Evolutionary conservation across 2,329 filamentous ascomycete genomes (phyloP).

Genomic region (Colletotrichum sp.): DNA sequence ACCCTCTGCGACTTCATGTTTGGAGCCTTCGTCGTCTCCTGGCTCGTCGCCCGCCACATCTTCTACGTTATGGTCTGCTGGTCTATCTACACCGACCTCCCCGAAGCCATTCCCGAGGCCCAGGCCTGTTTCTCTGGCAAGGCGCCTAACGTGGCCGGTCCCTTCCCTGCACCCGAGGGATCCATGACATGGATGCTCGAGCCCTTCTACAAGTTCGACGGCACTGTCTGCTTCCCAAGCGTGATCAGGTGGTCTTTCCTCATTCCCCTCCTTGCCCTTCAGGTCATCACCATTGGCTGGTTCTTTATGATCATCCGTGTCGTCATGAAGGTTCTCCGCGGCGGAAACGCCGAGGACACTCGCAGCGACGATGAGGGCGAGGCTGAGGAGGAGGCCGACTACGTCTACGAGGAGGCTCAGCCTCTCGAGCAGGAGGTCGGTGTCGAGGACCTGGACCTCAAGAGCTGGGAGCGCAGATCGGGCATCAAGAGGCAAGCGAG

Average conservation of each 20-base stretch:
- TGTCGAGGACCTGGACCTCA: conserved; percentile 72
- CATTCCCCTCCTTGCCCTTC: conserved; percentile 75
- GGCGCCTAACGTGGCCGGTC: conserved; percentile 58
- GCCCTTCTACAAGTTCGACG: conserved; percentile 74
- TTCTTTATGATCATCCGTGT: conserved; percentile 88
- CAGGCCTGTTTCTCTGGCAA: conserved; percentile 72
- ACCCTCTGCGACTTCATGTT: conserved; percentile 83
- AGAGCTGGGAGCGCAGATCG: conserved; percentile 63
- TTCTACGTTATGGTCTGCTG: conserved; percentile 81
- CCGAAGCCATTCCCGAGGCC: conserved; percentile 59
- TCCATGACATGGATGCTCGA: conserved; percentile 70
- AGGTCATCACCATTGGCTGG: conserved; percentile 84
- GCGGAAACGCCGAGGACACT: conserved; percentile 80
- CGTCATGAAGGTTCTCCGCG: conserved; percentile 78
- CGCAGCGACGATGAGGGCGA: conserved; percentile 87
- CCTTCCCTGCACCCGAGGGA: conserved; percentile 53
- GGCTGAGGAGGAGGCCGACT: conserved; percentile 66
- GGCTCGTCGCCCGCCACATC: conserved; percentile 84
- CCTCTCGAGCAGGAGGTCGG: conserved; percentile 77
- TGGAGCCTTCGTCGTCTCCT: conserved; percentile 82
- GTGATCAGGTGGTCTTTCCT: conserved; percentile 80
- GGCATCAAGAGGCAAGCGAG: conserved; percentile 59
- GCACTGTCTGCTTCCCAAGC: conserved; percentile 80
- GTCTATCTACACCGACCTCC: conserved; percentile 75
- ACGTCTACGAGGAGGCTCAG: conserved; percentile 60